Evolutionary conservation across 495 filamentous ascomycete genomes (phyloP), one percentile per base, ranked within the genome.

Genomic region (Hypomontagnella submonticulosa): DNA sequence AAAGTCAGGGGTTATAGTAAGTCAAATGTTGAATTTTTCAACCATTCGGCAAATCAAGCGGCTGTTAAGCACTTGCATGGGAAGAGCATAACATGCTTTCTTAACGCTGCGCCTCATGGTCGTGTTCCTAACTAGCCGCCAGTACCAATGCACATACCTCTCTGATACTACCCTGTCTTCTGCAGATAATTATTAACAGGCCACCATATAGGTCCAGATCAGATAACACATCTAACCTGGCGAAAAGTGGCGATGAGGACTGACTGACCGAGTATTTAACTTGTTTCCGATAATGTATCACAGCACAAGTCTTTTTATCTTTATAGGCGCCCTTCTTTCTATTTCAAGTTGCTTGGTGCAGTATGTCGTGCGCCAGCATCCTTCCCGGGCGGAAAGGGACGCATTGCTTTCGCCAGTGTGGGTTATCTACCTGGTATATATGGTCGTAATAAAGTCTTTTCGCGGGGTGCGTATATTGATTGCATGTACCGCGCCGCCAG

Each of bases 381-480:
- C 55, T 50, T 48, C 49, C 49, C 55, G 48, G 48, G 50, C 55
- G 59, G 65, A 52, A 55, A 47, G 33, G 40, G 53, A 58, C 55
- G 33, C 11, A 48, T 46, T 42, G 40, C 49, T 54, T 53, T 36
- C 47, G 43, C 30, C 5, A 16, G 38, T 47, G 53, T 57, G 57
- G 49, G 47, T 27, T 27, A 27, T 27, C 23, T 27, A 6, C 23
- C 23, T 27, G 23, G 46, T 49, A 36, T 53, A 40, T 53, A 30
- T 44, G 15, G 19, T 38, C 20, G 41, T 18, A 56, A 15, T 27
- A 32, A 18, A 27, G 32, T 32, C 56, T 49, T 51, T 60, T 64
- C 56, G 60, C 42, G 66, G 60, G 66, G 66, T 61, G 60, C 56
- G 49, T 48, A 51, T 56, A 57, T 51, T 63, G 38, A 69, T 48